Evolutionary conservation across 169 alveolate species (phyloP).

Genomic region (Babesia ovis): DNA sequence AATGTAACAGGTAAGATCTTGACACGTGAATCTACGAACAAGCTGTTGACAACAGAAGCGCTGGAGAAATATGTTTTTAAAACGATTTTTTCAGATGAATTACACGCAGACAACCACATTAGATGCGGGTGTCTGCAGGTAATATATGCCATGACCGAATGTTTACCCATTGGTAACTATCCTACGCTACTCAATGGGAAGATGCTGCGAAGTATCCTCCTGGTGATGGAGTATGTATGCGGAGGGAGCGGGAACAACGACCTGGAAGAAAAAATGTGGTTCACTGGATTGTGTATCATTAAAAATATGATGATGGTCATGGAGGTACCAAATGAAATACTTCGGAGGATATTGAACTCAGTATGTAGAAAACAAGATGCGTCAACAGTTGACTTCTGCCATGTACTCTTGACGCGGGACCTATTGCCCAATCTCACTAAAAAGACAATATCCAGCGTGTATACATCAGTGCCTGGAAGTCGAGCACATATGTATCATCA

Average conservation of each 20-base stretch:
- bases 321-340: conserved; percentile 19
- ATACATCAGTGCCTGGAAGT: not conserved
- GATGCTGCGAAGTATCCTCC: conserved; percentile 15
- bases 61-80: conserved; percentile 17
- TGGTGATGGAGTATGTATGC: conserved; percentile 20
- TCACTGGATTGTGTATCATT: conserved; percentile 21
- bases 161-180: conserved; percentile 28
- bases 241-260: conserved; percentile 5
- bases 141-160: conserved; percentile 16
- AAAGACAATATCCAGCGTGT: not conserved
- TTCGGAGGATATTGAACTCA: not conserved
- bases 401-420: conserved; percentile 20
- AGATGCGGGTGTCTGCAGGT: conserved; percentile 31
- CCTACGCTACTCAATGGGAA: conserved; percentile 7
- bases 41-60: conserved; percentile 9
- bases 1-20: conserved; percentile 24
- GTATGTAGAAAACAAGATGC: conserved; percentile 14
- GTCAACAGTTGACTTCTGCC: conserved; percentile 45
- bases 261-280: conserved; percentile 40
- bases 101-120: conserved; percentile 11
- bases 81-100: conserved; percentile 39
- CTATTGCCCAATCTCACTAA: conserved; percentile 19
- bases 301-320: conserved; percentile 20
- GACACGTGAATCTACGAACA: conserved; percentile 16
- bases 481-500: not conserved